phyloP scores from a whole-genome alignment of 805 yeast genomes.

The Metschnikowia baotianmanensis region DNA sequence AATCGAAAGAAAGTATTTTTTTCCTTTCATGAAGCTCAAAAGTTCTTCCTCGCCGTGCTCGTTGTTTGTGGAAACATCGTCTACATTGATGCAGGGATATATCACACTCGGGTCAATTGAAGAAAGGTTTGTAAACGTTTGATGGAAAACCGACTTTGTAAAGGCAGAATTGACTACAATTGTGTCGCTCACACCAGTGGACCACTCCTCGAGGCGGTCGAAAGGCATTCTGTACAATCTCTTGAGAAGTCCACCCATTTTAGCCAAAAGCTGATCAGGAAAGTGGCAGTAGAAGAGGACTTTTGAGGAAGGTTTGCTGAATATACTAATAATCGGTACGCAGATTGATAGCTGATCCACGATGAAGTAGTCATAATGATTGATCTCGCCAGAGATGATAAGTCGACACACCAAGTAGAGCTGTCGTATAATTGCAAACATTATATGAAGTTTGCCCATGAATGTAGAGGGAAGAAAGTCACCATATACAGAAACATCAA shows the following conservation, averaged over 20 bases:
- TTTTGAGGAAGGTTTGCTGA: slow-evolving; percentile 40
- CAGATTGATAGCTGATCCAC: slow-evolving; percentile 89
- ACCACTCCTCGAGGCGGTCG: slow-evolving; percentile 77
- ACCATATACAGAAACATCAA: slow-evolving; percentile 73
- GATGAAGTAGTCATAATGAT: slow-evolving; percentile 64
- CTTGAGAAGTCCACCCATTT: slow-evolving; percentile 53
- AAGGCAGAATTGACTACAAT: slow-evolving; percentile 87
- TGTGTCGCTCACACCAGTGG: slow-evolving; percentile 72
- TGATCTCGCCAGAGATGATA: slow-evolving; percentile 48
- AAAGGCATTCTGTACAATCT: slow-evolving; percentile 75
- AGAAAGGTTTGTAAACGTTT: slow-evolving; percentile 52
- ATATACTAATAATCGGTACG: slow-evolving; percentile 63
- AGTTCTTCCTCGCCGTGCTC: slow-evolving; percentile 32
- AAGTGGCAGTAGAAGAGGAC: slow-evolving; percentile 92
- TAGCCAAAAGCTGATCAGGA: slow-evolving; percentile 82
- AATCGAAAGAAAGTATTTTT: slow-evolving; percentile 61
- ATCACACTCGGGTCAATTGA: slow-evolving; percentile 51
- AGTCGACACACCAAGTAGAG: slow-evolving; percentile 52
- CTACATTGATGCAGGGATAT: slow-evolving; percentile 74
- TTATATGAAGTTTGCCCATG: slow-evolving; percentile 65
- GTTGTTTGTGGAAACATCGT: slow-evolving; percentile 18
- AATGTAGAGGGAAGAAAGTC: slow-evolving; percentile 77
- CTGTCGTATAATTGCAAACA: slow-evolving; percentile 84
- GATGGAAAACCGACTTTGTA: slow-evolving; percentile 66
- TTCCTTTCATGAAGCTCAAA: slow-evolving; percentile 31